A percentile compares a stretch with the other conserved stretches of the same genome.
Conservation (phyloP, 2,329 filamentous ascomycete genomes). For the Colletotrichum tabaci region DNA sequence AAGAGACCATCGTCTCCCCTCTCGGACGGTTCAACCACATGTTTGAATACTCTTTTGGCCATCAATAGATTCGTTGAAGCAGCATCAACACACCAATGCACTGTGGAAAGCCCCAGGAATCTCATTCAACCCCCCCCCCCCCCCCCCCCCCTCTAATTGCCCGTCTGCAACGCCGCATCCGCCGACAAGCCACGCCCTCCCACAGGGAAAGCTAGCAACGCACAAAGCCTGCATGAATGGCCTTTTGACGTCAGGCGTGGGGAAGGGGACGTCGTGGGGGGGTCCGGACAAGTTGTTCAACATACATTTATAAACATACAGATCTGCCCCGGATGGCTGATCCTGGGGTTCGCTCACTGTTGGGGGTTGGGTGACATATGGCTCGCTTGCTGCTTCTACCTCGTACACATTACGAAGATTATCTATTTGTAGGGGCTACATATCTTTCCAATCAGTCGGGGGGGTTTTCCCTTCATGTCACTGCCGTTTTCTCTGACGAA, state of each 20-base stretch:
- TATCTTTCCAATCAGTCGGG: too few species aligned
- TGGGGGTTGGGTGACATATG: not conserved
- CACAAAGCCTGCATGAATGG: not conserved
- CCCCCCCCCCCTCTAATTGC: not conserved
- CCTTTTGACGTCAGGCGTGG: not conserved
- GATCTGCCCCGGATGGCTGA: not conserved
- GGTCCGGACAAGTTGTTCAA: not conserved
- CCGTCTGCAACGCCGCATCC: constrained; percentile 5
- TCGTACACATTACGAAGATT: constrained; percentile 40
- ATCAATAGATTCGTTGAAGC: too few species aligned
- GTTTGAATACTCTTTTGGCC: too few species aligned
- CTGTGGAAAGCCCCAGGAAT: not conserved
- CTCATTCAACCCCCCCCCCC: not conserved
- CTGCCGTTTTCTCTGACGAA: not conserved
- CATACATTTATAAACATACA: too few species aligned
- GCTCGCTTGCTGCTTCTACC: not conserved
- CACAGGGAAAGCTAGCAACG: not conserved
- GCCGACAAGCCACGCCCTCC: constrained; percentile 1
- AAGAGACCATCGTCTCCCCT: too few species aligned
- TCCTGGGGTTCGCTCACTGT: not conserved
- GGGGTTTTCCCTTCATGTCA: not conserved
- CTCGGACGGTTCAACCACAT: not conserved
- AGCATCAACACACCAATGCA: not conserved
- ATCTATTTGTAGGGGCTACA: constrained; percentile 16
- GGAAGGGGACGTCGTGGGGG: not conserved